These are phyloP conservation scores for Claviceps africana DNA, from an alignment of 2,329 filamentous ascomycete species.

Conservation along the genomic window DNA sequence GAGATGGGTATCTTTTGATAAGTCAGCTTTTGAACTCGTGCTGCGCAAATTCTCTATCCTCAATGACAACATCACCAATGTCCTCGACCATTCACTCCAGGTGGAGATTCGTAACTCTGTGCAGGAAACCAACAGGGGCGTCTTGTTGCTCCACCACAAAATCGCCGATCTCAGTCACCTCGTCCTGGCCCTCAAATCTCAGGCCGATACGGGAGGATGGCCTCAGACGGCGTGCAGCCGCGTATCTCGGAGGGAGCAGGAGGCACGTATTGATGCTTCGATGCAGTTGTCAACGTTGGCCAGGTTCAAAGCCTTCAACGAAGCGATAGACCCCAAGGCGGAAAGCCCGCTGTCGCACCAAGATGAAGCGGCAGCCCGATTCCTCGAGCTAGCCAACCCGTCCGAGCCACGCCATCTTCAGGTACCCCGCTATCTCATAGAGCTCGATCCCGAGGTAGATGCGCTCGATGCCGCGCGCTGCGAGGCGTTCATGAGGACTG, in stretches of 20 bases:
- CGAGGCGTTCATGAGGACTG: slow-evolving; percentile 24
- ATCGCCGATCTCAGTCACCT: slow-evolving; percentile 31
- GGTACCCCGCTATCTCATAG: slow-evolving; percentile 21
- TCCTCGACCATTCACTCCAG: slow-evolving; percentile 31
- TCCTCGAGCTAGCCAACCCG: slow-evolving; percentile 25
- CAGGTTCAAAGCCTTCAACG: slow-evolving; percentile 38
- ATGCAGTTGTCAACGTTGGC: slow-evolving; percentile 29
- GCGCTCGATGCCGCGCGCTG: slow-evolving; percentile 23
- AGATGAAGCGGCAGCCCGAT: slow-evolving; percentile 24
- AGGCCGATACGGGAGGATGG: slow-evolving; percentile 20
- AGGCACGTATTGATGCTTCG: slow-evolving; percentile 25
- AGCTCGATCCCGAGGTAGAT: slow-evolving; percentile 19
- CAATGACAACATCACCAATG: slow-evolving; percentile 34
- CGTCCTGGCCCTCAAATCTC: slow-evolving; percentile 30
- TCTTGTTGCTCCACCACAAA: slow-evolving; percentile 32
- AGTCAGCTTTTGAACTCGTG: slow-evolving; percentile 29
- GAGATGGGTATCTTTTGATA: slow-evolving; percentile 32
- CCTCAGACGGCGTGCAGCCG: slow-evolving; percentile 9
- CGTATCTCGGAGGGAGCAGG: slow-evolving; percentile 21
- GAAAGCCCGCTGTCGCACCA: slow-evolving; percentile 13
- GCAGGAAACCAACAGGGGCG: slow-evolving; percentile 32
- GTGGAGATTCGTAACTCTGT: slow-evolving; percentile 33
- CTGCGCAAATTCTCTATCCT: slow-evolving; percentile 28
- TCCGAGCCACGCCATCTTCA: slow-evolving; percentile 18
- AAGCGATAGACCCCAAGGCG: slow-evolving; percentile 26